These are phyloP conservation scores for Tulasnella sp. DNA, from an alignment of 768 basidiomycete genomes.

Conservation along the genomic window DNA sequence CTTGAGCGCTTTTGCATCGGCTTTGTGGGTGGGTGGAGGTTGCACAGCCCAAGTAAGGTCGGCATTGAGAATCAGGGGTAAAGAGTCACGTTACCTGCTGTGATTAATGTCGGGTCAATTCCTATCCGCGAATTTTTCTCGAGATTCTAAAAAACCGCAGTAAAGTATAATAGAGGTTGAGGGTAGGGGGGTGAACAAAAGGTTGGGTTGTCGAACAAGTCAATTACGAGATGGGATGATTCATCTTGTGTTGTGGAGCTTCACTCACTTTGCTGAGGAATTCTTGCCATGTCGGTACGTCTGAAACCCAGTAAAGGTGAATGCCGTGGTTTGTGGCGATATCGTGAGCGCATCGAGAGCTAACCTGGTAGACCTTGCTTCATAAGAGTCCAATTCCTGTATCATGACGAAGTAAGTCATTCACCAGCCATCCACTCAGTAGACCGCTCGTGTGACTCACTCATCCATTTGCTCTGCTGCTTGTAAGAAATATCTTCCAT, in stretches of 20 bases:
- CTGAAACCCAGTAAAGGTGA: slow-evolving; percentile 32
- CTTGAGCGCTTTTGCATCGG: slow-evolving; percentile 49
- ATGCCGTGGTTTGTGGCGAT: slow-evolving; percentile 1
- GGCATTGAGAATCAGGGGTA: neutral
- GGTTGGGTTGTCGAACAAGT: no score
- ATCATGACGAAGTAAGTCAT: neutral
- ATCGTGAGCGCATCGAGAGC: slow-evolving; percentile 7
- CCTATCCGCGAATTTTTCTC: slow-evolving; percentile 54
- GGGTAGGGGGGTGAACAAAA: no score
- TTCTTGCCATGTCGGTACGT: slow-evolving; percentile 84
- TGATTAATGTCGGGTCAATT: slow-evolving; percentile 66
- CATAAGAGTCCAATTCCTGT: slow-evolving; percentile 85
- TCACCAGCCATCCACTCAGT: neutral
- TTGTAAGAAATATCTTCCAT: slow-evolving; percentile 91
- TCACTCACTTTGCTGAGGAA: slow-evolving; percentile 54
- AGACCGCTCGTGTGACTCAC: slow-evolving; percentile 32
- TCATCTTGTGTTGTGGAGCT: no score
- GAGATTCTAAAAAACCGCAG: slow-evolving; percentile 37
- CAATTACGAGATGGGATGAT: no score
- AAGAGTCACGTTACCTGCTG: slow-evolving; percentile 37
- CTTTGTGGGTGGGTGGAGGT: slow-evolving; percentile 27
- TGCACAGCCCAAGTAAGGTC: neutral
- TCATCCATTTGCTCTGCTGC: slow-evolving; percentile 78
- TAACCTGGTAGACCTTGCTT: slow-evolving; percentile 75
- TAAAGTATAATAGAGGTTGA: neutral